Evolutionary conservation across 768 basidiomycete genomes (phyloP).

Genomic region (Candolleomyces eurysporus): DNA sequence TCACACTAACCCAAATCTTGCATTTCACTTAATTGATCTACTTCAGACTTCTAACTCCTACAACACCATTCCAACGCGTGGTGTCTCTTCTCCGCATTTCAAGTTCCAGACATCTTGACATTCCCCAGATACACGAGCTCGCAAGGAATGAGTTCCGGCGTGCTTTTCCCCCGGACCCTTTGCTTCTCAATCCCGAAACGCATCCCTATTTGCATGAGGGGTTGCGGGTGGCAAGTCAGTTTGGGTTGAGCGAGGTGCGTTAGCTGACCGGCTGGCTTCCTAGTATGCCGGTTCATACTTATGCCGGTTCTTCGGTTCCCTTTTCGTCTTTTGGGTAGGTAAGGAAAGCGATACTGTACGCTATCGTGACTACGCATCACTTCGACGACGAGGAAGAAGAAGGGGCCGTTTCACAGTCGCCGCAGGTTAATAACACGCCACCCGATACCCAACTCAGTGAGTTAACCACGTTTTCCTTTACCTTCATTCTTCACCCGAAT

Average conservation of each 20-base stretch:
- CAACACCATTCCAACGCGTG: conserved; percentile 45
- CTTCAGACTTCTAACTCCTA: conserved; percentile 45
- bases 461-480: no score
- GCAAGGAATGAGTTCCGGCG: conserved; percentile 41
- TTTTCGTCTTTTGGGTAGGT: no score
- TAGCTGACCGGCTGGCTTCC: background rate
- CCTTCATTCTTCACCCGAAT: no score
- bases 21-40: conserved; percentile 1
- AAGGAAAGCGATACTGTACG: conserved; percentile 62
- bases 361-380: conserved; percentile 56
- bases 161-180: conserved; percentile 45
- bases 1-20: background rate
- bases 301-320: conserved; percentile 35
- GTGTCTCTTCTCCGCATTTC: conserved; percentile 57
- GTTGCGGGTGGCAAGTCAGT: conserved; percentile 46
- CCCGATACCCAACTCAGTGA: no score
- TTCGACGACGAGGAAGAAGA: conserved; percentile 42
- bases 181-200: conserved; percentile 30
- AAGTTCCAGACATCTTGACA: conserved; percentile 52
- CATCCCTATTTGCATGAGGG: conserved; percentile 47
- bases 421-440: conserved; percentile 3
- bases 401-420: conserved; percentile 8
- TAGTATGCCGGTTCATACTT: conserved; percentile 4
- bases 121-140: conserved; percentile 49
- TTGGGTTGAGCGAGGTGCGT: conserved; percentile 50